Conservation (phyloP, 2,329 filamentous ascomycete genomes). For the Hypomyces perniciosus region DNA sequence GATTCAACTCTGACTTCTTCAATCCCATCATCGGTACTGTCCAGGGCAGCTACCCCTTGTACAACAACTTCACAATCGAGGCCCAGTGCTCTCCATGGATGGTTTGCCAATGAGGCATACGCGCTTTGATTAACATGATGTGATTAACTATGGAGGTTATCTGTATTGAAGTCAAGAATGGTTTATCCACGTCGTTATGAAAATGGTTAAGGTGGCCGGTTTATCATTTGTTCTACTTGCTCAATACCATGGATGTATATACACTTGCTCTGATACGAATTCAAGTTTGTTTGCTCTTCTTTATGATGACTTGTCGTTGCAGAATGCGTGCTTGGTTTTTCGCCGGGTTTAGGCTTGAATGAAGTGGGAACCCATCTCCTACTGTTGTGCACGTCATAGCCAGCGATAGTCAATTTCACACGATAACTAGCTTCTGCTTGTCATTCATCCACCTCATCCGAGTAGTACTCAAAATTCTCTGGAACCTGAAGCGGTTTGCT, state of each 20-base stretch:
- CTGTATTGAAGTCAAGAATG: constrained; percentile 7
- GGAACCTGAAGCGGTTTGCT: constrained; percentile 26
- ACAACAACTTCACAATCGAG: constrained; percentile 32
- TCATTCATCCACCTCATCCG: constrained; percentile 20
- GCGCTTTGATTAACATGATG: not conserved
- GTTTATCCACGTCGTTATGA: constrained; percentile 2
- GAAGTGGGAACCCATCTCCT: not conserved
- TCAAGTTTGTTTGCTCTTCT: not conserved
- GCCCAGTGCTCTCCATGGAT: constrained; percentile 35
- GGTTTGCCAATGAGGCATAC: constrained; percentile 24
- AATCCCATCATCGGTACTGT: constrained; percentile 32
- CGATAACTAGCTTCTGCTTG: too few relatives aligned
- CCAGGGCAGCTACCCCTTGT: constrained; percentile 33
- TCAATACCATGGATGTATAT: constrained; percentile 12
- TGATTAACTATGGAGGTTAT: constrained; percentile 4
- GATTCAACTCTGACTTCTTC: constrained; percentile 33
- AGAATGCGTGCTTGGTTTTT: not conserved
- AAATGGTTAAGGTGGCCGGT: constrained; percentile 10
- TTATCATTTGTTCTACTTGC: constrained; percentile 14
- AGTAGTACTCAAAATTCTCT: constrained; percentile 29
- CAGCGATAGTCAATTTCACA: too few relatives aligned
- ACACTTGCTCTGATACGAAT: constrained; percentile 8
- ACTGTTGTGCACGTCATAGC: not conserved
- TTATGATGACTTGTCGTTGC: too few relatives aligned
- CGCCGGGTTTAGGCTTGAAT: not conserved